Percentiles rank a stretch among this genome's conserved stretches.
Evolutionary conservation across 164 flowering plant genomes (phyloP).

Genomic region (Vitis labrusca): DNA sequence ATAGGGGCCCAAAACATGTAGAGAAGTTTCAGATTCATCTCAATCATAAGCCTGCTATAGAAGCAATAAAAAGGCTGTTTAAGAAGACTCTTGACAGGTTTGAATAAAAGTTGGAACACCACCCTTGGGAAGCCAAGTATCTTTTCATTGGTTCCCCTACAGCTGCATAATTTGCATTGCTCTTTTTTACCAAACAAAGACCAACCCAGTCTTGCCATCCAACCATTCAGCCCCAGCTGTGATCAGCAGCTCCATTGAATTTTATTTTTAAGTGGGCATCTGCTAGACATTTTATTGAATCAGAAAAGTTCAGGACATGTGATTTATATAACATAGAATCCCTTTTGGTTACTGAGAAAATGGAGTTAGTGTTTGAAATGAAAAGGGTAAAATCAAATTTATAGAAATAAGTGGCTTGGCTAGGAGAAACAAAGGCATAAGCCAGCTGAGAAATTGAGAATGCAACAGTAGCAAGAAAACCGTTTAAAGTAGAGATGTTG

Average conservation of each 20-base stretch:
- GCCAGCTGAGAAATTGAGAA: slow-evolving; percentile 5
- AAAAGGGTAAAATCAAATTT: too few relatives aligned
- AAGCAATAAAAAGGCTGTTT: slow-evolving; percentile 65
- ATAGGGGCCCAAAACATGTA: slow-evolving; percentile 36
- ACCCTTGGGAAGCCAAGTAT: slow-evolving; percentile 80
- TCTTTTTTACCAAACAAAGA: slow-evolving; percentile 47
- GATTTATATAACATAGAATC: background rate
- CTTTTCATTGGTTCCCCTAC: slow-evolving; percentile 45
- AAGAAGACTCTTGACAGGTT: slow-evolving; percentile 59
- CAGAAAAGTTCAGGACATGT: too few relatives aligned
- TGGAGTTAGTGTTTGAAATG: too few relatives aligned
- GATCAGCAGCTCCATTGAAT: too few relatives aligned
- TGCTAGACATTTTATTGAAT: background rate
- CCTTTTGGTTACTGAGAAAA: background rate
- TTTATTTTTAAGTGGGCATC: background rate
- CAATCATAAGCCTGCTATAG: slow-evolving; percentile 70
- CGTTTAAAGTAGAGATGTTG: slow-evolving; percentile 34
- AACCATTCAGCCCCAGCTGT: slow-evolving; percentile 2
- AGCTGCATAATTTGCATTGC: slow-evolving; percentile 40
- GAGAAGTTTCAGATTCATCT: slow-evolving; percentile 56
- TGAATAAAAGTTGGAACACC: slow-evolving; percentile 67
- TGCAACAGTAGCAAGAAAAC: slow-evolving; percentile 48
- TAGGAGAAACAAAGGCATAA: slow-evolving; percentile 1
- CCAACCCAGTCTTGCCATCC: slow-evolving; percentile 23
- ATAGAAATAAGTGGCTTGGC: background rate